Evolutionary conservation across 148 eudicot species (phyloP).

Genomic region (Chenopodium suecicum): DNA sequence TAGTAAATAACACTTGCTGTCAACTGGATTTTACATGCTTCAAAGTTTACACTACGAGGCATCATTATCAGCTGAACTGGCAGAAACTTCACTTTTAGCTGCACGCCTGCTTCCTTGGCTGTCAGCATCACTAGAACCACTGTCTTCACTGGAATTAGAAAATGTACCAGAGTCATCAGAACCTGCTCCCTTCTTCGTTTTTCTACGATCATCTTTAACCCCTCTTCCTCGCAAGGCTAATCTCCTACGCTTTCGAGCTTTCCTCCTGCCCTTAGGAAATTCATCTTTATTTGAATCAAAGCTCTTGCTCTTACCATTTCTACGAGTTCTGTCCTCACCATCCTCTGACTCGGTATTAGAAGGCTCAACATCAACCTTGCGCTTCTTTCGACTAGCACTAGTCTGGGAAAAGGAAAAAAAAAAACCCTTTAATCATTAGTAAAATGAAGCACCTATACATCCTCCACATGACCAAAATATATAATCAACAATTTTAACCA

Average conservation of each 20-base stretch:
- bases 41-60: conserved; percentile 16
- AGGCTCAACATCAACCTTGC: conserved; percentile 73
- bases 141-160: conserved; percentile 64
- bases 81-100: conserved; percentile 55
- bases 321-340: conserved; percentile 38
- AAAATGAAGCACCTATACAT: neutral
- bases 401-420: conserved; percentile 53
- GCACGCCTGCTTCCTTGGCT: conserved; percentile 47
- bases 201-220: conserved; percentile 54
- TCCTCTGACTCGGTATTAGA: conserved; percentile 69
- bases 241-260: conserved; percentile 72
- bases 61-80: conserved; percentile 58
- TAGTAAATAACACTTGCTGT: neutral
- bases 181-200: conserved; percentile 45
- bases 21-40: neutral
- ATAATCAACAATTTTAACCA: neutral
- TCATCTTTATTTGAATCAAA: conserved; percentile 65
- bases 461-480: conserved; percentile 1
- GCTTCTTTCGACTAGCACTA: conserved; percentile 65
- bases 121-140: conserved; percentile 64
- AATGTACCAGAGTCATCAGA: conserved; percentile 57
- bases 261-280: conserved; percentile 77
- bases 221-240: conserved; percentile 63
- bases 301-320: conserved; percentile 54
- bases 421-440: conserved; percentile 6